phyloP scores from a whole-genome alignment of 2,329 filamentous ascomycete genomes.

The Xylaria sp. region DNA sequence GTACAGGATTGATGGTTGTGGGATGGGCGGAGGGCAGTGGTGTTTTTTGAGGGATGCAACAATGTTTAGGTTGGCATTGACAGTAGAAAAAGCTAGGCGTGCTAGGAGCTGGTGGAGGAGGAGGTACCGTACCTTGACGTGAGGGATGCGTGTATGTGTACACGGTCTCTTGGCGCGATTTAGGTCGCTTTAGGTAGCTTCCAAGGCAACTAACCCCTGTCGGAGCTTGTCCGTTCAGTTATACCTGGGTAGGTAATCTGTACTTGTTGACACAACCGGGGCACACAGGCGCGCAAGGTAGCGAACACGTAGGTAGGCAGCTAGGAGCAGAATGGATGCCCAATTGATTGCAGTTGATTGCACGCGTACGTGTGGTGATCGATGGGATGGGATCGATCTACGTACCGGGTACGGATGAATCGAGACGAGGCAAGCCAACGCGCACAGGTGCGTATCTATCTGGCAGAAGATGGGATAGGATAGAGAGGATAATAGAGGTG shows the following conservation, averaged over 20 bases:
- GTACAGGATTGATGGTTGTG: conserved; percentile 21
- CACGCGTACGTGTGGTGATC: not conserved
- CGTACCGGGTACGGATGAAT: not conserved
- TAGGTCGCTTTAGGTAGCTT: conserved; percentile 2
- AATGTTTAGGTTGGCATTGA: conserved; percentile 30
- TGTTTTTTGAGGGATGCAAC: conserved; percentile 32
- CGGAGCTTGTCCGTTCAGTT: conserved; percentile 1
- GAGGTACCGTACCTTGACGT: conserved; percentile 30
- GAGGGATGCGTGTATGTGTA: conserved; percentile 27
- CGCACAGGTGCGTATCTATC: too few relatives aligned
- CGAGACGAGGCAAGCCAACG: not conserved
- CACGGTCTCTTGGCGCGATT: conserved; percentile 32
- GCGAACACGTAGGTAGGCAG: too few relatives aligned
- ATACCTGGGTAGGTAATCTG: not conserved
- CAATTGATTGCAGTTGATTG: too few relatives aligned
- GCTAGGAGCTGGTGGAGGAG: conserved; percentile 12
- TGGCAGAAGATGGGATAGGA: not conserved
- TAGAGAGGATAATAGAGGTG: too few relatives aligned
- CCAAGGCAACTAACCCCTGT: conserved; percentile 5
- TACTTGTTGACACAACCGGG: too few relatives aligned
- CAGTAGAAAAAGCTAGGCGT: conserved; percentile 12
- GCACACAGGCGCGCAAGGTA: too few relatives aligned
- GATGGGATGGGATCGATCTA: not conserved
- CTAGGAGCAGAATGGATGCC: not conserved
- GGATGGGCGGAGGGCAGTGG: conserved; percentile 23